These are phyloP conservation scores for Syncephalastrum racemosum DNA, from an alignment of 371 early-diverging fungal genomes.

Conservation along the genomic window DNA sequence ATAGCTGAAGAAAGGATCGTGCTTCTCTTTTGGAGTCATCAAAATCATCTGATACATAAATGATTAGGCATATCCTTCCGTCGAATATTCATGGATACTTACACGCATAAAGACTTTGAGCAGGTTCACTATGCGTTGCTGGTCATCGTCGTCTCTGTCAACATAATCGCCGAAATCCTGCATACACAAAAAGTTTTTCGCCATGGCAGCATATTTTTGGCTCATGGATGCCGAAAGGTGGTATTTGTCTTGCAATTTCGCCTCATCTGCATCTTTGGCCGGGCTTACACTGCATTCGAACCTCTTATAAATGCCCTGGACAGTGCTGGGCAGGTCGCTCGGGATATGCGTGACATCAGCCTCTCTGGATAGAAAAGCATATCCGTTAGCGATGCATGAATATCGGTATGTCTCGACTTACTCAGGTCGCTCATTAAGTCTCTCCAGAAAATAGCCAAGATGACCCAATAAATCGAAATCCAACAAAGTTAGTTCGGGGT, in stretches of 20 bases:
- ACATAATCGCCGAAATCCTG: no score
- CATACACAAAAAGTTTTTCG: no score
- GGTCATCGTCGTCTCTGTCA: not conserved
- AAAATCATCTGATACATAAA: constrained; percentile 45
- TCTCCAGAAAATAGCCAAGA: constrained; percentile 39
- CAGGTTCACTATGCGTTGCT: constrained; percentile 14
- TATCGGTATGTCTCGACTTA: no score
- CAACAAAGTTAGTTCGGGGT: constrained; percentile 16
- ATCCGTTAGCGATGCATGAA: no score
- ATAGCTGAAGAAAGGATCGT: constrained; percentile 46
- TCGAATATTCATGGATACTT: not conserved
- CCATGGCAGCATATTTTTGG: no score
- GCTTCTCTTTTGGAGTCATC: constrained; percentile 51
- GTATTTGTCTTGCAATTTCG: not conserved
- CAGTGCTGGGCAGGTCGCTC: no score
- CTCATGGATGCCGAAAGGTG: no score
- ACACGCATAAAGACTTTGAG: constrained; percentile 35
- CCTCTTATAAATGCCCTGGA: no score
- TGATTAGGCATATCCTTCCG: not conserved
- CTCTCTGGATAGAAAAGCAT: no score
- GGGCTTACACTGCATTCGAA: not conserved
- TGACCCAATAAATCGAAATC: constrained; percentile 33
- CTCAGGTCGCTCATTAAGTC: not conserved
- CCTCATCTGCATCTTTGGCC: not conserved
- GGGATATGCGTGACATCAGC: no score